Percentiles rank a stretch among this genome's conserved stretches.
Conservation (phyloP, 2,329 filamentous ascomycete species). For the Epichloe baconii region DNA sequence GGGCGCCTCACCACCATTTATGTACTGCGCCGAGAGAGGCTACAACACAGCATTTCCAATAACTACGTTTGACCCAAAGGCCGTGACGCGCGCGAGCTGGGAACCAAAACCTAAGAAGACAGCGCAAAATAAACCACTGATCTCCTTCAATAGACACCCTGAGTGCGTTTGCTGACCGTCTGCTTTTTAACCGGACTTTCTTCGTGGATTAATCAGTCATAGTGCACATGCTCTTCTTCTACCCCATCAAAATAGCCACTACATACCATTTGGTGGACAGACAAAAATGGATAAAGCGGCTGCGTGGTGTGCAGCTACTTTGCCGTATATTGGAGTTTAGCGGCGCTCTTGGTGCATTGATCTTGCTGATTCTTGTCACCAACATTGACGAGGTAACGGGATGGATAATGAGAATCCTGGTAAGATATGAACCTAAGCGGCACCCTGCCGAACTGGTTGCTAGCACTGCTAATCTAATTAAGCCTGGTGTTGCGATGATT, state of each 20-base stretch:
- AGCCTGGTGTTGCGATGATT: constrained; percentile 65
- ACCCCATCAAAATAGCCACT: constrained; percentile 46
- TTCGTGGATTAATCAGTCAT: not conserved
- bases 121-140: constrained; percentile 60
- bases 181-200: not conserved
- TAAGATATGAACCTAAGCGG: constrained; percentile 29
- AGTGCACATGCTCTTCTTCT: constrained; percentile 49
- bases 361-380: constrained; percentile 65
- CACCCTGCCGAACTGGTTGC: not conserved
- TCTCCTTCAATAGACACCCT: constrained; percentile 76
- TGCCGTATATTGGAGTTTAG: constrained; percentile 55
- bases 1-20: constrained; percentile 43
- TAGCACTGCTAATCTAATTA: not conserved
- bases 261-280: constrained; percentile 52
- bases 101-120: constrained; percentile 46
- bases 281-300: constrained; percentile 61
- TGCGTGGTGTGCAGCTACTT: constrained; percentile 54
- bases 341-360: constrained; percentile 56
- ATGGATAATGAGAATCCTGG: constrained; percentile 67
- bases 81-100: constrained; percentile 68
- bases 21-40: constrained; percentile 48
- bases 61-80: constrained; percentile 71
- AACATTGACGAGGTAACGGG: constrained; percentile 49
- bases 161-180: constrained; percentile 45
- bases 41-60: constrained; percentile 40